phyloP scores from a whole-genome alignment of 331 rosid species.

The Dryas integrifolia region DNA sequence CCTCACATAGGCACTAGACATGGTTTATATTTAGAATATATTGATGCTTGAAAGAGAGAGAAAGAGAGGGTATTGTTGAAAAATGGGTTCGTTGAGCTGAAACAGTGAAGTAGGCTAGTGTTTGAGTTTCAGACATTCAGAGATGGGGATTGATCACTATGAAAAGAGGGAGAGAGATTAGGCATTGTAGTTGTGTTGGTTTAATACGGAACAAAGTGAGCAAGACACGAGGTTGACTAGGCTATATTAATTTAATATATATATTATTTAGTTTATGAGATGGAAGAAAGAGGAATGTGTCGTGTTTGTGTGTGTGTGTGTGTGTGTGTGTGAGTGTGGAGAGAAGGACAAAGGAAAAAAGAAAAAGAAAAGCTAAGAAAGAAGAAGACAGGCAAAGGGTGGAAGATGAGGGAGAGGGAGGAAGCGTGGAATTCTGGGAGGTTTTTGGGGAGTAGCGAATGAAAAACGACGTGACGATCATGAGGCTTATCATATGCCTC shows the following conservation, averaged over 20 bases:
- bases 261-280: conserved; percentile 10
- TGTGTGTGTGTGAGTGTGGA: conserved; percentile 6
- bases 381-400: conserved; percentile 16
- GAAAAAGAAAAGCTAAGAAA: conserved; percentile 20
- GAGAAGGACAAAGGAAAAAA: conserved; percentile 15
- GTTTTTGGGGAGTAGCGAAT: conserved; percentile 70
- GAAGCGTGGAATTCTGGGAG: conserved; percentile 99
- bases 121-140: conserved; percentile 48
- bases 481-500: conserved; percentile 93
- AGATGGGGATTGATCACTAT: conserved; percentile 56
- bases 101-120: conserved; percentile 26
- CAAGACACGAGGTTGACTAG: conserved; percentile 18
- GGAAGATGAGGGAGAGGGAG: conserved; percentile 9
- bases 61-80: conserved; percentile 22
- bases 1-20: conserved; percentile 21
- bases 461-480: conserved; percentile 98
- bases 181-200: conserved; percentile 24
- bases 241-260: background rate
- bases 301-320: too few relatives aligned
- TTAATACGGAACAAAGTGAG: conserved; percentile 14
- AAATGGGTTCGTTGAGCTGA: conserved; percentile 41
- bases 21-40: conserved; percentile 34
- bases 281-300: conserved; percentile 20
- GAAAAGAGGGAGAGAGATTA: conserved; percentile 18
- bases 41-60: conserved; percentile 23